phyloP scores from a whole-genome alignment of 2,329 filamentous ascomycete genomes.

The Colletotrichum cordylinicola region DNA sequence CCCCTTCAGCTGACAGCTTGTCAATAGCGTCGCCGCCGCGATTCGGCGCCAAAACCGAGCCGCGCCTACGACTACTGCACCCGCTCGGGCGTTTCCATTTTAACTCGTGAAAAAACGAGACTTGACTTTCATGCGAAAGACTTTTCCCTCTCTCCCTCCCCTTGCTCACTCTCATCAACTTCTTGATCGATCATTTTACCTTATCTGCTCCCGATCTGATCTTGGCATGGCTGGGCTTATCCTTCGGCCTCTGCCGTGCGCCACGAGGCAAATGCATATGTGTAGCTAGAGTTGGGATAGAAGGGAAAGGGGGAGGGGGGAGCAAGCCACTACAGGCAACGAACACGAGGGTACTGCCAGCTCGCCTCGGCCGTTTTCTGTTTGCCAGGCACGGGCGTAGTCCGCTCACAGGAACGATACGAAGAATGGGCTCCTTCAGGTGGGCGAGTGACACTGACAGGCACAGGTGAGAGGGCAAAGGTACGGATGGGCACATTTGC shows the following conservation, averaged over 20 bases:
- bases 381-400: not conserved
- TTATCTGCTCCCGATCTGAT: not conserved
- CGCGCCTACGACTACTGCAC: not conserved
- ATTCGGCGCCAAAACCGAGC: not conserved
- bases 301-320: not conserved
- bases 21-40: conserved; percentile 14
- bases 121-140: not conserved
- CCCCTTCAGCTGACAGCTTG: conserved; percentile 1
- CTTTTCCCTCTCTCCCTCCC: not conserved
- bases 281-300: not conserved
- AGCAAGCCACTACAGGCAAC: not conserved
- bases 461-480: not conserved
- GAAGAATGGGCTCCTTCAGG: not conserved
- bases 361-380: not conserved
- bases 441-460: conserved; percentile 1
- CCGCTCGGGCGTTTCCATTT: not conserved
- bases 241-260: conserved; percentile 8
- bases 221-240: not conserved
- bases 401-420: not conserved
- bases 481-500: not conserved
- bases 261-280: not conserved
- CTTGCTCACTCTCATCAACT: not conserved
- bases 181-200: not conserved
- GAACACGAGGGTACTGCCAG: not conserved
- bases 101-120: not conserved